Conservation (phyloP, 2,329 filamentous ascomycete species). For the Leptographium wingfieldii region DNA sequence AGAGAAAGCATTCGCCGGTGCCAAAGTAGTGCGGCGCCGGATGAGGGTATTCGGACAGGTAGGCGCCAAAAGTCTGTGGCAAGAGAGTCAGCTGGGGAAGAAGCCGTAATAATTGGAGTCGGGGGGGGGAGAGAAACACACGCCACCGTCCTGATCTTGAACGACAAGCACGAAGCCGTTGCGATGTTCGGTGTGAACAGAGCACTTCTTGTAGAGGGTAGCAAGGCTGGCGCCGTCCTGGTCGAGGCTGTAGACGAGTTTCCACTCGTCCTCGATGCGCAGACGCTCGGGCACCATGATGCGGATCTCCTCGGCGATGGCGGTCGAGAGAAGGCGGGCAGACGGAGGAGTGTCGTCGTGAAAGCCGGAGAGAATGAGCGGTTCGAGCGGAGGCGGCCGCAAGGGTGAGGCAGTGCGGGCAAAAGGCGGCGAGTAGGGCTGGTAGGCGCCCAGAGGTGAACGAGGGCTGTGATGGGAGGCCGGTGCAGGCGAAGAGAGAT, state of each 20-base stretch:
- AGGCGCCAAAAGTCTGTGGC: conserved; percentile 70
- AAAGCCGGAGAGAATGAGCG: conserved; percentile 59
- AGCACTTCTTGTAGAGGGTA: conserved; percentile 74
- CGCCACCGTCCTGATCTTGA: conserved; percentile 60
- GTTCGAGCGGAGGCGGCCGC: conserved; percentile 78
- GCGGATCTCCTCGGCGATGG: conserved; percentile 84
- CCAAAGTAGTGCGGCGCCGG: conserved; percentile 80
- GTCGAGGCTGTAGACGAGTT: conserved; percentile 76
- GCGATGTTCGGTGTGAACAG: conserved; percentile 51
- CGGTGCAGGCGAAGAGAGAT: neutral
- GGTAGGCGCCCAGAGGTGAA: neutral
- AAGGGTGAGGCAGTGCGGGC: conserved; percentile 62
- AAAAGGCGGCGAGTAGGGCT: conserved; percentile 26
- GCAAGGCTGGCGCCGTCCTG: conserved; percentile 79
- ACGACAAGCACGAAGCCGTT: conserved; percentile 87
- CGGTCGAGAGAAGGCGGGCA: conserved; percentile 54
- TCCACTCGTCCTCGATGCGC: conserved; percentile 80
- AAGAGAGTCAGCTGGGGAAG: neutral
- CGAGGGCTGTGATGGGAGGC: conserved; percentile 1
- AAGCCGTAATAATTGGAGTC: neutral
- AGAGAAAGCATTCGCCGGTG: conserved; percentile 91
- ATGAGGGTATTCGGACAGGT: conserved; percentile 79
- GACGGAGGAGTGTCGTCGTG: conserved; percentile 42
- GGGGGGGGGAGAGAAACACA: conserved; percentile 24
- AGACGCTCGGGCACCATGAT: conserved; percentile 76